Conservation (phyloP, 108 stramenopile species). For the Nitzschia inconspicua region DNA sequence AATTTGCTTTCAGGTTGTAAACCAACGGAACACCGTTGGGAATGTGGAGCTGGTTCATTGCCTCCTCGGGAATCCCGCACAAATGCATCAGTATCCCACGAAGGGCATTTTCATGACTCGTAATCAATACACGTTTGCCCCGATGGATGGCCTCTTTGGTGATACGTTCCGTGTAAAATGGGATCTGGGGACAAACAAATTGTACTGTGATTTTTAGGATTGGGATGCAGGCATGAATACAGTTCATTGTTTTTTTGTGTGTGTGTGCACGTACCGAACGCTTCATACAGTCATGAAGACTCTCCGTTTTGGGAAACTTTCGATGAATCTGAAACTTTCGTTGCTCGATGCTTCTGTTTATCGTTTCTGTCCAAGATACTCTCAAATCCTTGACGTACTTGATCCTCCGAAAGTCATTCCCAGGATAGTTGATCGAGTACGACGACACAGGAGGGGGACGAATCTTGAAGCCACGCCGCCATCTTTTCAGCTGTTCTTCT, state of each 20-base stretch:
- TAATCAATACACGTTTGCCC: constrained; percentile 89
- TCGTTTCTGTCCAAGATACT: constrained; percentile 52
- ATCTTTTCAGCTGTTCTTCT: constrained; percentile 80
- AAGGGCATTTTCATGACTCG: constrained; percentile 91
- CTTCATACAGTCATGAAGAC: constrained; percentile 70
- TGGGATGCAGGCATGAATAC: too few species aligned
- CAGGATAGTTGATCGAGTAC: constrained; percentile 73
- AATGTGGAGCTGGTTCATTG: constrained; percentile 83
- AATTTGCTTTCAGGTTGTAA: constrained; percentile 66
- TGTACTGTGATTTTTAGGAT: too few species aligned
- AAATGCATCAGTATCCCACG: constrained; percentile 91
- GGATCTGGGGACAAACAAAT: too few species aligned
- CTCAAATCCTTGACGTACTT: constrained; percentile 67
- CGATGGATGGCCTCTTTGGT: constrained; percentile 69
- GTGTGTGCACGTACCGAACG: too few species aligned
- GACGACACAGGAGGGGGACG: constrained; percentile 78
- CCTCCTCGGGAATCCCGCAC: constrained; percentile 87
- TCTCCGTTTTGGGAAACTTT: constrained; percentile 76
- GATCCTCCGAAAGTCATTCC: constrained; percentile 65
- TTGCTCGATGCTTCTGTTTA: constrained; percentile 57
- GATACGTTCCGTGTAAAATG: constrained; percentile 76
- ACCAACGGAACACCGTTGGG: constrained; percentile 72
- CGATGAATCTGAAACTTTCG: constrained; percentile 50
- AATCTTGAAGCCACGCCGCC: constrained; percentile 79
- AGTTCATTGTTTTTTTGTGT: too few species aligned